A percentile compares a stretch with the other conserved stretches of the same genome.
These are phyloP conservation scores for Starmerella powellii DNA, from an alignment of 805 yeast genomes.

Conservation along the genomic window DNA sequence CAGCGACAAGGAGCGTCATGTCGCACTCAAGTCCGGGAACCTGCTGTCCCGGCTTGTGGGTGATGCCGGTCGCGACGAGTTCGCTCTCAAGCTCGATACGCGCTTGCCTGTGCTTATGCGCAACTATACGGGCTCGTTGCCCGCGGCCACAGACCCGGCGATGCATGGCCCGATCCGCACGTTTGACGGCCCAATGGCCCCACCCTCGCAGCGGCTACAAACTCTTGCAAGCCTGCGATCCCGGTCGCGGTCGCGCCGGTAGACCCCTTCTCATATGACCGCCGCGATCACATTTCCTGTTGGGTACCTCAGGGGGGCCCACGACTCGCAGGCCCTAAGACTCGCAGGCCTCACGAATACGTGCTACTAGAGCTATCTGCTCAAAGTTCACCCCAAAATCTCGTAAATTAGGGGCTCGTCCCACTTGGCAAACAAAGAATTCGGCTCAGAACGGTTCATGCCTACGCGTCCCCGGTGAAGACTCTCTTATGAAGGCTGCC, in stretches of 20 bases:
- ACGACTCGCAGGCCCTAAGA: too few relatives aligned
- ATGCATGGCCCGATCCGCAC: conserved; percentile 2
- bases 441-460: too few relatives aligned
- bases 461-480: too few relatives aligned
- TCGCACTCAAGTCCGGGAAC: conserved; percentile 29
- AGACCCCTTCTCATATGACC: too few relatives aligned
- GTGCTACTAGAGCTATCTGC: too few relatives aligned
- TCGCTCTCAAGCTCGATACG: conserved; percentile 22
- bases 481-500: too few relatives aligned
- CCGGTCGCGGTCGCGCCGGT: conserved; percentile 1
- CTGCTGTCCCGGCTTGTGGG: conserved; percentile 35
- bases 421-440: too few relatives aligned
- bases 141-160: conserved; percentile 28
- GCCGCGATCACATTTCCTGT: too few relatives aligned
- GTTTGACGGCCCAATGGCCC: not conserved
- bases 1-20: conserved; percentile 27
- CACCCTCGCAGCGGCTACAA: conserved; percentile 9
- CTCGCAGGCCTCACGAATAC: too few relatives aligned
- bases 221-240: conserved; percentile 6
- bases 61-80: conserved; percentile 23
- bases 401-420: too few relatives aligned
- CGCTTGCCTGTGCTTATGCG: conserved; percentile 57
- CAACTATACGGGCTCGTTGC: conserved; percentile 68
- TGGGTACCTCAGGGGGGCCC: too few relatives aligned
- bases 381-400: too few relatives aligned